Conservation (phyloP, 352 stramenopile genomes). For the Saprolegnia parasitica region DNA sequence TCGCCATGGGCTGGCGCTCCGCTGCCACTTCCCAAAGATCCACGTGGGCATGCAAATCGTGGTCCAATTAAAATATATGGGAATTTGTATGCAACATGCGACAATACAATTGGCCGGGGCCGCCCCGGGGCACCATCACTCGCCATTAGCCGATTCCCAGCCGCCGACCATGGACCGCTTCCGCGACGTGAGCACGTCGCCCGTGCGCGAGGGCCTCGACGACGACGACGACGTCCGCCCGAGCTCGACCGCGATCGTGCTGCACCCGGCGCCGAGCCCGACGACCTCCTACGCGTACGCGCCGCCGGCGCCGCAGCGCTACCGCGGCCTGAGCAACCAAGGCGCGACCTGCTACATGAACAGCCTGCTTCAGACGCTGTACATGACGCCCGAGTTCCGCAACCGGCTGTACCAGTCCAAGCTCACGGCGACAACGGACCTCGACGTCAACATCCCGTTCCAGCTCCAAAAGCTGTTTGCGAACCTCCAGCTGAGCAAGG, state of each 20-base stretch:
- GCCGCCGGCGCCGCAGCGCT: conserved; percentile 37
- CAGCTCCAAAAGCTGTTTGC: conserved; percentile 91
- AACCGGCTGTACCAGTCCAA: conserved; percentile 72
- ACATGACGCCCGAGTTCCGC: conserved; percentile 85
- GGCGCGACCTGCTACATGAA: conserved; percentile 94
- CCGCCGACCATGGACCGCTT: not conserved
- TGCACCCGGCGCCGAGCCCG: not conserved
- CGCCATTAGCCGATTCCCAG: not conserved
- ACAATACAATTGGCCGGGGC: conserved; percentile 9
- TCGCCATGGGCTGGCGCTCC: too few relatives aligned
- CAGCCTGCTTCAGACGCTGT: conserved; percentile 89
- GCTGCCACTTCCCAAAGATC: not conserved
- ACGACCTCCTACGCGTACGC: conserved; percentile 9
- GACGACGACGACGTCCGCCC: conserved; percentile 7
- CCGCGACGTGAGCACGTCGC: conserved; percentile 1
- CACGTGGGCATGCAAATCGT: not conserved
- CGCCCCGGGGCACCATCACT: not conserved
- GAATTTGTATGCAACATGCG: not conserved
- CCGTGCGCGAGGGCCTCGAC: not conserved
- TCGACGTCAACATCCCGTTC: conserved; percentile 79
- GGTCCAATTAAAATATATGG: not conserved
- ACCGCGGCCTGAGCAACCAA: conserved; percentile 85
- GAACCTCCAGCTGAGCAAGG: conserved; percentile 78
- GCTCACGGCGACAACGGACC: conserved; percentile 36
- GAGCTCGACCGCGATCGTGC: conserved; percentile 9